Evolutionary conservation across 108 stramenopile genomes (phyloP), one percentile per base, ranked within the genome.

Genomic region (Cafeteria roenbergensis): DNA sequence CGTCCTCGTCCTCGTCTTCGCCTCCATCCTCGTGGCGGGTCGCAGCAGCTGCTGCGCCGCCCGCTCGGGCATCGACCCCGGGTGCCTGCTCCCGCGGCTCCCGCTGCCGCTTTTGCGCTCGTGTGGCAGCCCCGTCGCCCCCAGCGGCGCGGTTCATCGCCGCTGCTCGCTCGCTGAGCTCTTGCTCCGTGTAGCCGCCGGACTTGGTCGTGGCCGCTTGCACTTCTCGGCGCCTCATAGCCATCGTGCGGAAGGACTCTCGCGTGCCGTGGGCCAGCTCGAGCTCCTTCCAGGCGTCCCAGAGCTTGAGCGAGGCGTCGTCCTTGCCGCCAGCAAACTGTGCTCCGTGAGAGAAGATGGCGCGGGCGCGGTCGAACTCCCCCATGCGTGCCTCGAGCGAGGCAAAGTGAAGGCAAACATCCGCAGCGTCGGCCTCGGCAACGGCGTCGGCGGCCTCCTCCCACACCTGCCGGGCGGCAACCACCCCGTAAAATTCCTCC

Each of bases 221-320:
- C 0, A 96, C 93, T 52, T 88, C 80, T 38, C 93, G 80, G 74
- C 95, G 91, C 63, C 93, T 81, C 0, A 91, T 78, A 0, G 94
- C 76, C 93, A 96, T 94, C 62, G 96, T 94, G 31, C 89, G 79
- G 77, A 93, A 99, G 26, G 97, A 95, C 62, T 96, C 94, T 71
- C 94, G 92, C 70, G 94, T 99, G 20, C 97, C 97, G 71, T 91
- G 83, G 3, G 79, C 72, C 57, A 93, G 88, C 73, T 99, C 95
- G 78, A 99, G 96, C 59, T 96, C 95, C 51, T 92, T 89, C 97
- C 97, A 99, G 8, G 74, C 67, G 37, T 76, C 78, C 94, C 94
- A 99, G 68, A 88, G 95, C 12, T 27, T 28, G 4, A 33, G 53
- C 35, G 84, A 78, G 0, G 86, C 83, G 68, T 89, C 77, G 28